Evolutionary conservation across 2,329 filamentous ascomycete species (phyloP).

Genomic region (Neobulgaria alba): DNA sequence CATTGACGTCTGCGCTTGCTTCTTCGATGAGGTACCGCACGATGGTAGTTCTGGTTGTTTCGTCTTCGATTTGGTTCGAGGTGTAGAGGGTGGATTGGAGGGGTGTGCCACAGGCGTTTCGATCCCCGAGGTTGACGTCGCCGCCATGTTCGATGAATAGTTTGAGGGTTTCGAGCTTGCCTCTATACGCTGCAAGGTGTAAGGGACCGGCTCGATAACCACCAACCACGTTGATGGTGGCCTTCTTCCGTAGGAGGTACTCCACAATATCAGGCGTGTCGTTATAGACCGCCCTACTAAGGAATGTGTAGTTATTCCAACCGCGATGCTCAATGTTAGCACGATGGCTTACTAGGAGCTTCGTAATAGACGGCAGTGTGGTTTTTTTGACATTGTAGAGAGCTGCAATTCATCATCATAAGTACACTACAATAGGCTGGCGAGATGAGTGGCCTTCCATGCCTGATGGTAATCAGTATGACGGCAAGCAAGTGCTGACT

Average conservation of each 20-base stretch:
- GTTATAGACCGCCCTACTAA: constrained; percentile 3
- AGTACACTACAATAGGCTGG: too few relatives aligned
- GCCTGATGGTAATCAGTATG: not conserved
- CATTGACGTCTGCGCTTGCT: constrained; percentile 7
- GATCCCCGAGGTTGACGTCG: constrained; percentile 6
- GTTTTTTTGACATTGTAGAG: not conserved
- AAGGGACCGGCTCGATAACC: constrained; percentile 6
- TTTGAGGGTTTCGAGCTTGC: constrained; percentile 4
- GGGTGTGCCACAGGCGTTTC: constrained; percentile 6
- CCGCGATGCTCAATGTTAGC: constrained; percentile 6
- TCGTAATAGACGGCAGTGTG: not conserved
- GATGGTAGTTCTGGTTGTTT: not conserved
- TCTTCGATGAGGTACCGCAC: constrained; percentile 9
- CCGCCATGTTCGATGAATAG: constrained; percentile 5
- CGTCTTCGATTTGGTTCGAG: not conserved
- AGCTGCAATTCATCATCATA: too few relatives aligned
- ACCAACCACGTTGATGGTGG: constrained; percentile 6
- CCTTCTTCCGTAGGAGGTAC: constrained; percentile 14
- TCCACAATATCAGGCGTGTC: constrained; percentile 4
- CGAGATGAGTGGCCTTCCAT: not conserved
- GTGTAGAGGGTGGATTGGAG: constrained; percentile 7
- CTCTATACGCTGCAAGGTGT: constrained; percentile 5
- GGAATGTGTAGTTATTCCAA: constrained; percentile 6
- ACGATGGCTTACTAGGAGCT: constrained; percentile 11
- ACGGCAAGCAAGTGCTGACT: constrained; percentile 1